Evolutionary conservation across 164 flowering plant species (phyloP), one percentile per base, ranked within the genome.

Genomic region (Piper betle): DNA sequence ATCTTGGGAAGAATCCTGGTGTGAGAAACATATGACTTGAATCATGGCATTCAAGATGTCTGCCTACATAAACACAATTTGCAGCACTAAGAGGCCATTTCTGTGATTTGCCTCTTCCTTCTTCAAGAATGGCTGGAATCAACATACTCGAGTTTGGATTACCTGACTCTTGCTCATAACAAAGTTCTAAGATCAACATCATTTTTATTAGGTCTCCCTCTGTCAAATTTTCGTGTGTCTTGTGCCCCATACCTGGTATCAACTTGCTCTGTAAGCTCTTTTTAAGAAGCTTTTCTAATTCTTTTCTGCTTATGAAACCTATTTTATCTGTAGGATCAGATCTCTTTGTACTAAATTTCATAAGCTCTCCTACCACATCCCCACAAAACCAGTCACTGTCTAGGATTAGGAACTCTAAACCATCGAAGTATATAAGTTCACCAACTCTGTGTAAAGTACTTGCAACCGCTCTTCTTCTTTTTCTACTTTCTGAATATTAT

Each of bases 331-430:
- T n/a, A 37, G 82, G 66, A 59, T 66, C 74, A 64, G 78, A 86
- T 68, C 66, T 82, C 66, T 73, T 67, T 48, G 57, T 77, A 16
- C 84, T 84, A 67, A 93, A 60, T 63, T 71, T 81, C 41, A 74
- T 59, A 16, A 93, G 77, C 57, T 78, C 87, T 39, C 86, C 80
- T 38, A 90, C 79, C 17, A 88, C 85, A 58, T 90, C 95, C 17
- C 82, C 78, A 42, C 82, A 85, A 62, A 93, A 90, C 99, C 97
- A 90, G 74, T 84, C 92, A 73, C 76, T 81, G 60, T 93, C 99
- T 54, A 93, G 61, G 71, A 93, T 80, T 3, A 93, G 52, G 58
- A 84, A 79, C 20, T 91, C 96, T 17, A 83, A 72, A 16, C 82
- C 91, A 37, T 85, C 79, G 53, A 93, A 93, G 57, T 75, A 86